Evolutionary conservation across 352 stramenopile genomes (phyloP).

Genomic region (Phytophthora sansomeana): DNA sequence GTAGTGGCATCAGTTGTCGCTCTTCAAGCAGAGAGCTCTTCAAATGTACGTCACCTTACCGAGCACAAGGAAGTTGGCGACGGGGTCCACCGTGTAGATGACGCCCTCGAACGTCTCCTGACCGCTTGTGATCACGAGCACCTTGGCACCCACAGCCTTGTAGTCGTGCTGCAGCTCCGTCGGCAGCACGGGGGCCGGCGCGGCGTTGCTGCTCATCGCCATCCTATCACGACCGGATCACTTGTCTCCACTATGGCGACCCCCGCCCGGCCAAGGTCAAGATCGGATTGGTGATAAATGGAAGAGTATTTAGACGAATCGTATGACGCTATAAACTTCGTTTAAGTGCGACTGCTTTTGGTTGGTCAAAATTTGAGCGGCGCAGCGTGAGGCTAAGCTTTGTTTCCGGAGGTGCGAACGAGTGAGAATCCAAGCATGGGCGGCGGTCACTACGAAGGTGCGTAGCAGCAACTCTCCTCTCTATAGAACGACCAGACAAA

Average conservation of each 20-base stretch:
- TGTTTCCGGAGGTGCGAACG: conserved; percentile 52
- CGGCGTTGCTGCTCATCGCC: conserved; percentile 57
- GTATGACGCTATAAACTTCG: neutral
- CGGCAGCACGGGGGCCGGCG: conserved; percentile 48
- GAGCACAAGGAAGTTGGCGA: conserved; percentile 84
- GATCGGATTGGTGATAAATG: conserved; percentile 13
- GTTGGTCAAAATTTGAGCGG: conserved; percentile 12
- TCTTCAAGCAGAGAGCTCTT: neutral
- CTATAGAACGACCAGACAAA: neutral
- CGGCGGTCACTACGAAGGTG: conserved; percentile 77
- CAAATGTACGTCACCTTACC: conserved; percentile 38
- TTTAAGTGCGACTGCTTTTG: no score
- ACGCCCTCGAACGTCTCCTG: conserved; percentile 69
- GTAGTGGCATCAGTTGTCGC: neutral
- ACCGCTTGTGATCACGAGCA: conserved; percentile 63
- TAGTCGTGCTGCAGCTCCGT: conserved; percentile 70
- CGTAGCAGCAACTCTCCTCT: neutral
- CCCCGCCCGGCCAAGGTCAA: neutral
- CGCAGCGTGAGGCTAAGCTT: conserved; percentile 29
- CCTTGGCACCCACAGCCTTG: conserved; percentile 63
- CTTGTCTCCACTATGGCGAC: conserved; percentile 17
- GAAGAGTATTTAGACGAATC: conserved; percentile 5
- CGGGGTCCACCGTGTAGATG: conserved; percentile 83
- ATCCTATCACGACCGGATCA: conserved; percentile 21
- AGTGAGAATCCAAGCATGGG: conserved; percentile 59